Conservation (phyloP, 176 grass and related monocot species). For the Urochloa ruziziensis region DNA sequence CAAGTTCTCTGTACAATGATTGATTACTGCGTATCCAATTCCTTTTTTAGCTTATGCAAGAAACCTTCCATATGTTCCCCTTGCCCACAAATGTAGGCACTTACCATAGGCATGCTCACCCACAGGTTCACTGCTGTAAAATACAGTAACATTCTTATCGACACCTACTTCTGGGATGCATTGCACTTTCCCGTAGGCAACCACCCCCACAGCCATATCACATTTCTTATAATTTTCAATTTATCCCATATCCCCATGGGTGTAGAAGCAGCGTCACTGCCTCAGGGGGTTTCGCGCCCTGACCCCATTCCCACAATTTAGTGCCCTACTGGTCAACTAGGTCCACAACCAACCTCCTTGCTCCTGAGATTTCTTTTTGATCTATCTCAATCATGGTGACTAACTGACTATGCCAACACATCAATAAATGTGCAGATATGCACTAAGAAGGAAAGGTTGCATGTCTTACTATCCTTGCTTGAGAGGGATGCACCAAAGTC, state of each 20-base stretch:
- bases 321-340: not conserved
- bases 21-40: not conserved
- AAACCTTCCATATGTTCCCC: not conserved
- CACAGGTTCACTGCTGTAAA: not conserved
- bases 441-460: slow-evolving; percentile 69
- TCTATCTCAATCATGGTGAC: not conserved
- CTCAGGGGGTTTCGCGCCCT: too few relatives aligned
- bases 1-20: not conserved
- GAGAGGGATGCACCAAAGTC: slow-evolving; percentile 76
- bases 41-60: not conserved
- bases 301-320: not conserved
- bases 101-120: not conserved
- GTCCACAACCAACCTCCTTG: not conserved
- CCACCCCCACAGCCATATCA: not conserved
- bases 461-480: slow-evolving; percentile 71
- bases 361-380: not conserved
- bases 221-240: not conserved
- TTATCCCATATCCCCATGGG: not conserved
- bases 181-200: not conserved
- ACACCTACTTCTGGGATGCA: not conserved
- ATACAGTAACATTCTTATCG: not conserved
- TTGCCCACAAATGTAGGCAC: not conserved
- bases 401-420: not conserved
- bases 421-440: slow-evolving; percentile 65
- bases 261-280: not conserved